Conservation (phyloP, 116 monocot genomes). For the Phalaenopsis hybrid region DNA sequence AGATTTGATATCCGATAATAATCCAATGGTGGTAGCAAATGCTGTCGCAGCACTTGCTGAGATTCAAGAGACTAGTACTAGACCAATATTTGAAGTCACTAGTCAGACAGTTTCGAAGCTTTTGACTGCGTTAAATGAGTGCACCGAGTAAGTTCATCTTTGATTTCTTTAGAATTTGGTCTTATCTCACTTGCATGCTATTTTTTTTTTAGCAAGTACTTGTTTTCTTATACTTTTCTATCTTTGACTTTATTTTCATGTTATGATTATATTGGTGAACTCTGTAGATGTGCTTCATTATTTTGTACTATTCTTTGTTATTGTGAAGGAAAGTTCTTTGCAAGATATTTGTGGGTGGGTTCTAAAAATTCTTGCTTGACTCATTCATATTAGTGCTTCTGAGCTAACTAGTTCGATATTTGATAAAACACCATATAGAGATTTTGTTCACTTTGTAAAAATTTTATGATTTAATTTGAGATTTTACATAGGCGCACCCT, state of each 20-base stretch:
- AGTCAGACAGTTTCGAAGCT: slow-evolving; percentile 91
- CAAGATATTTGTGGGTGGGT: background rate
- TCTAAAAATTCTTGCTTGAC: background rate
- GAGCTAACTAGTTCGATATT: background rate
- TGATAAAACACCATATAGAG: background rate
- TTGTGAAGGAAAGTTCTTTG: background rate
- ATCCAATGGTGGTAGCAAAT: slow-evolving; percentile 99
- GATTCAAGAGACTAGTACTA: slow-evolving; percentile 75
- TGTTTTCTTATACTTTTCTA: background rate
- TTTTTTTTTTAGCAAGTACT: background rate
- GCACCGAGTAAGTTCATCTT: slow-evolving; percentile 76
- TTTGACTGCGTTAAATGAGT: slow-evolving; percentile 92
- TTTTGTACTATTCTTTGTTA: background rate
- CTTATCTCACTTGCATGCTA: background rate
- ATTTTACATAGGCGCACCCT: background rate
- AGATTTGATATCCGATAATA: slow-evolving; percentile 96
- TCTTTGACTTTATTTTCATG: background rate
- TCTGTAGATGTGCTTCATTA: background rate
- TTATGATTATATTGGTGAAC: background rate
- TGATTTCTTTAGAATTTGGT: background rate
- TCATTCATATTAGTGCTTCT: background rate
- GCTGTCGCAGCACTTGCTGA: slow-evolving; percentile 98
- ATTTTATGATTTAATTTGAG: background rate
- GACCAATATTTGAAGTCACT: slow-evolving; percentile 93
- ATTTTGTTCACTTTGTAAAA: background rate